Evolutionary conservation across 768 basidiomycete species (phyloP), one percentile per base, ranked within the genome.

Genomic region (Termitomyces sp.): DNA sequence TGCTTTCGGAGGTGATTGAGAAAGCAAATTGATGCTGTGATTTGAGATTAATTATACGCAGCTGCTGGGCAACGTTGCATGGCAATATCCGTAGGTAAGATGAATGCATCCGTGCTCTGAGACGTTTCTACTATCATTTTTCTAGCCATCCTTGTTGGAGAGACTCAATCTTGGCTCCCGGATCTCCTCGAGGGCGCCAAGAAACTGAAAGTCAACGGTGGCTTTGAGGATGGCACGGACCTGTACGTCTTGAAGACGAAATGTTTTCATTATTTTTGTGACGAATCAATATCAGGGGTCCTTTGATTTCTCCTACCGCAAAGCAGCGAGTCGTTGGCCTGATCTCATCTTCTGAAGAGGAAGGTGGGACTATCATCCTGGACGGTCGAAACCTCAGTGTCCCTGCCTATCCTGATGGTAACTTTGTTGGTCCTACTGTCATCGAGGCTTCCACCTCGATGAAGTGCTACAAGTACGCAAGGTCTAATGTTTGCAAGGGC

Each of bases 21-120:
- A 2, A 41, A 22, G 41, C 2, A 38, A 51, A 45, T 48, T 55
- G 30, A 60, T 65, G 8, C n/a, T 38, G 26, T 34, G 35, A 43
- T 32, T 54, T n/a, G 45, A 48, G 40, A 28, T 53, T 42, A 35
- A 49, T 51, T 66, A 53, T 41, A 12, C 67, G 59, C 66, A 82
- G 96, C 96, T 60, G 96, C 96, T 32, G 96, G 96, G 12, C 96
- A 98, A 69, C 82, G 97, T 55, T 98, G 95, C 73, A 98, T 97
- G 94, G 94, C 93, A 12, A 74, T 96, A 43, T 96, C 93, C 12
- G 93, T 95, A 34, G 89, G 92, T 88, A 59, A 64, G 84, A 62
- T 49, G 17, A 40, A 9, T 45, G 19, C 30, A n/a, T 15, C 14
- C 3, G 26, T 21, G 30, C 3, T 30, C 42, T 44, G n/a, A 34